Base-by-base conservation (phyloP, 768 basidiomycete species). In the Leccinum olivaceopallidum region DNA sequence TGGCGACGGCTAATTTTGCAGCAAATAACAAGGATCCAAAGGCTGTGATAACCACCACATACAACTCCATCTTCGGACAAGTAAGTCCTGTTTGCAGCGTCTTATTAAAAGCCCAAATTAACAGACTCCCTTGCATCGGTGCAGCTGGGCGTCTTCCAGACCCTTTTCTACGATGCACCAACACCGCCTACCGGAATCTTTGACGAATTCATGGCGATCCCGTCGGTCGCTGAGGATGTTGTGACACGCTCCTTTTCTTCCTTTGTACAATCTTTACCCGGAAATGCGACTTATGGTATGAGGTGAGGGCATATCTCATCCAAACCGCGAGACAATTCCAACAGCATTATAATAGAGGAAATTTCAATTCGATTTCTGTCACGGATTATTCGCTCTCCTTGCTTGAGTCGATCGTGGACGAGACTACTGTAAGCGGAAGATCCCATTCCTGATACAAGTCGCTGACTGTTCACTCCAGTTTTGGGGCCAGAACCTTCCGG, bases 151-250 rank as follows among this genome's bases (percentile, higher is more conserved):
- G 54, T 57, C 32, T 71, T 69, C 51, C 63, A 74, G 12, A 55
- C 81, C 5, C 24, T 87, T 10, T 88, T 88, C 67, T 88, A 87
- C 63, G 82, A 88, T 63, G 82, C 65, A 1, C 84, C 61, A 4
- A 50, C 36, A 14, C 66, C 58, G 18, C 71, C 67, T 6, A 4
- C 47, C 14, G 66, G 68, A 1, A 47, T 66, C 5, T 67, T 68
- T 58, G 71, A 72, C 8, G 63, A 63, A 32, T 59, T 84, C 36
- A 39, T 65, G 2, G 57, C 56, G 4, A 67, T 71, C 50, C 51
- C 61, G 7, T 54, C 55, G 8, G 14, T 60, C 36, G 55, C n/a
- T 14, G n/a, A 22, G 32, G 4, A 24, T 24, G 4, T 24, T 24
- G 24, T 0, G n/a, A n/a, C n/a, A n/a, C 59, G 60, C 13, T 61